phyloP scores from a whole-genome alignment of 148 eudicot genomes.

The Rhododendron simsii region DNA sequence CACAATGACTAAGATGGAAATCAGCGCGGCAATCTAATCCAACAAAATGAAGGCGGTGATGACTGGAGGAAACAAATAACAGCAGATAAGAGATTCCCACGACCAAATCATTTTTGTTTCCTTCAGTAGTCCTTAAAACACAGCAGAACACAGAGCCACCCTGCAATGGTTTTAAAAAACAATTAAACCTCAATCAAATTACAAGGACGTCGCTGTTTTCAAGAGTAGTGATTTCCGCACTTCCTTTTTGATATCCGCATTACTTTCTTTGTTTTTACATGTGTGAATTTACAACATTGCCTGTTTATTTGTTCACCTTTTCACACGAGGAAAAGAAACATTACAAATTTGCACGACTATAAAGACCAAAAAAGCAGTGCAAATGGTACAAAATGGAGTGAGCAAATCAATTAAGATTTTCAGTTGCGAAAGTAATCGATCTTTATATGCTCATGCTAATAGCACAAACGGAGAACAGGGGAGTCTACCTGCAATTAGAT shows the following conservation, averaged over 20 bases:
- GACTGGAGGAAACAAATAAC: not conserved
- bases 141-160: not conserved
- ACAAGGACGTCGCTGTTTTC: not conserved
- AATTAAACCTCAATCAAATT: not conserved
- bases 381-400: not conserved
- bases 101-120: conserved; percentile 2
- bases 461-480: not conserved
- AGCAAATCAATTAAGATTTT: not conserved
- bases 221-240: not conserved
- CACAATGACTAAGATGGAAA: not conserved
- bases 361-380: not conserved
- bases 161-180: conserved; percentile 5
- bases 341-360: not conserved
- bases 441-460: not conserved
- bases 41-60: not conserved
- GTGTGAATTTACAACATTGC: not conserved
- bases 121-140: conserved; percentile 1
- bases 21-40: not conserved
- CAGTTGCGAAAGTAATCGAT: not conserved
- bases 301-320: not conserved
- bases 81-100: not conserved
- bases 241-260: not conserved
- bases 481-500: not conserved
- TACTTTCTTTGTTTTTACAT: not conserved
- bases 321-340: not conserved